A percentile compares a stretch with the other conserved stretches of the same genome.
Conservation (phyloP, 108 stramenopile genomes). For the Cyclotella distinguenda region DNA sequence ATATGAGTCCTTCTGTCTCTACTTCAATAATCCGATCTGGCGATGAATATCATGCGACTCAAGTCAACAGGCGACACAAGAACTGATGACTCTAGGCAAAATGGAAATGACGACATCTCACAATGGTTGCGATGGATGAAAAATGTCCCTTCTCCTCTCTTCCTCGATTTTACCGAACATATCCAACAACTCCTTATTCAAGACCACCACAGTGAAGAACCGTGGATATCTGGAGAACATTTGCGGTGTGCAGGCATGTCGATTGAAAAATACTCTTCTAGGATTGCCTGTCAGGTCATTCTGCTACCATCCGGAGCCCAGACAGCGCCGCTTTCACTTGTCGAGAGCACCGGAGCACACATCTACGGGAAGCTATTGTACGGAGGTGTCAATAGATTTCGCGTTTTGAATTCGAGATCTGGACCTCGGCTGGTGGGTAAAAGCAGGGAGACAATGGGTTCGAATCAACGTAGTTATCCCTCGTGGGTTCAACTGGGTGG, state of each 20-base stretch:
- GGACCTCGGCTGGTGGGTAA: slow-evolving; percentile 38
- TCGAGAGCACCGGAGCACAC: slow-evolving; percentile 60
- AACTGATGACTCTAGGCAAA: background rate
- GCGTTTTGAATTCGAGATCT: slow-evolving; percentile 42
- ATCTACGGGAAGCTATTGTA: slow-evolving; percentile 77
- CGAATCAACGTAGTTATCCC: slow-evolving; percentile 44
- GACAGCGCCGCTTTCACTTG: slow-evolving; percentile 48
- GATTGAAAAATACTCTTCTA: slow-evolving; percentile 51
- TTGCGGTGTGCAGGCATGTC: slow-evolving; percentile 47
- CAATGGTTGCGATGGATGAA: slow-evolving; percentile 84
- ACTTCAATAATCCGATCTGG: too few species aligned
- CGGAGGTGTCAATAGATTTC: slow-evolving; percentile 73
- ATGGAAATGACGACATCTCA: slow-evolving; percentile 10
- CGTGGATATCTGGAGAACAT: slow-evolving; percentile 45
- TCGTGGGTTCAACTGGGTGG: slow-evolving; percentile 81
- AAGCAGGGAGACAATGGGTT: slow-evolving; percentile 53
- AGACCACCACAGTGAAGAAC: slow-evolving; percentile 23
- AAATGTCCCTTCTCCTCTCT: slow-evolving; percentile 55
- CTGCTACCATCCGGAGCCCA: slow-evolving; percentile 66
- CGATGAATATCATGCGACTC: background rate
- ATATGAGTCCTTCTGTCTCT: too few species aligned
- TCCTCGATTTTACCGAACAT: slow-evolving; percentile 62
- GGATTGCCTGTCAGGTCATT: slow-evolving; percentile 62
- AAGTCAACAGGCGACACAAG: background rate
- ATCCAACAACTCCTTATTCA: slow-evolving; percentile 21